These are phyloP conservation scores for Candida odintsovae DNA, from an alignment of 805 yeast genomes.

Conservation along the genomic window DNA sequence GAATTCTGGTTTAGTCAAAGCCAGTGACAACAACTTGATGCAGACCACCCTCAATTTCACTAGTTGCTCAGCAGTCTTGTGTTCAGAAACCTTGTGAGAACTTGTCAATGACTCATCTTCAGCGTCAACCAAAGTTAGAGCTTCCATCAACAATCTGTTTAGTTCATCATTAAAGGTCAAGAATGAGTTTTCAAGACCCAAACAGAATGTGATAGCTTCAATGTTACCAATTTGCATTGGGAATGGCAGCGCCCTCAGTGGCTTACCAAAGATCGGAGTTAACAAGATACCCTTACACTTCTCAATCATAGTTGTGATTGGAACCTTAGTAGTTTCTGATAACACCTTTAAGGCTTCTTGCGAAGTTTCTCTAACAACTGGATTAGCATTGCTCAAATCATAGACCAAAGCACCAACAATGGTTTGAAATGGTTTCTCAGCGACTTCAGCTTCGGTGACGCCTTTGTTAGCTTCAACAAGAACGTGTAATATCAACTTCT, in stretches of 20 bases:
- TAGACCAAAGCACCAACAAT: constrained; percentile 86
- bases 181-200: constrained; percentile 74
- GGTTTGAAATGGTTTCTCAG: constrained; percentile 69
- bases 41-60: constrained; percentile 87
- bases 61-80: constrained; percentile 82
- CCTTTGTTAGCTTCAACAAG: constrained; percentile 61
- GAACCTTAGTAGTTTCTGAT: constrained; percentile 62
- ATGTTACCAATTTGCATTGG: constrained; percentile 98
- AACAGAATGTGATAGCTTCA: constrained; percentile 92
- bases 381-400: constrained; percentile 86
- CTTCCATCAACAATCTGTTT: constrained; percentile 79
- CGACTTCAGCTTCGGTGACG: constrained; percentile 54
- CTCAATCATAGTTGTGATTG: constrained; percentile 69
- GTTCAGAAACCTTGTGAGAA: constrained; percentile 78
- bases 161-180: constrained; percentile 85
- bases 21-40: constrained; percentile 73
- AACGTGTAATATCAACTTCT: constrained; percentile 56
- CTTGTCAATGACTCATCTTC: constrained; percentile 94
- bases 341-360: constrained; percentile 63
- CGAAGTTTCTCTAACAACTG: constrained; percentile 75
- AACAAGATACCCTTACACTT: constrained; percentile 79
- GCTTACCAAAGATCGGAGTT: constrained; percentile 95
- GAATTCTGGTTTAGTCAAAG: constrained; percentile 80
- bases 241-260: constrained; percentile 92
- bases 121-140: constrained; percentile 91